Evolutionary conservation across 208 protist genomes (phyloP).

Genomic region (Trypanosoma theileri): DNA sequence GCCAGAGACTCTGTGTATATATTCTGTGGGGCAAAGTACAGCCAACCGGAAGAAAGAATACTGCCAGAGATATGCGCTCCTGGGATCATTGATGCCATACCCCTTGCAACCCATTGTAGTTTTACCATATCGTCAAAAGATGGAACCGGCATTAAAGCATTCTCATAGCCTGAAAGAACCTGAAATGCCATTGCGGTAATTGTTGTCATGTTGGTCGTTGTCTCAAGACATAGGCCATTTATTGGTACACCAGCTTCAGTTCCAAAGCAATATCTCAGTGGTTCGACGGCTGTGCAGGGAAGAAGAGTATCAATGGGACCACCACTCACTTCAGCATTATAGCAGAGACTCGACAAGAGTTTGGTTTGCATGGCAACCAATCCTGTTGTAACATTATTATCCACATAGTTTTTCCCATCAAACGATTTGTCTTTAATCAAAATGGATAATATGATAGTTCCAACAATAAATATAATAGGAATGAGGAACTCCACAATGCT

Average conservation of each 20-base stretch:
- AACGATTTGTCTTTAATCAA: constrained; percentile 2
- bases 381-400: not conserved
- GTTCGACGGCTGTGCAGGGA: constrained; percentile 29
- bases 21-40: constrained; percentile 51
- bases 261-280: constrained; percentile 3
- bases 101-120: constrained; percentile 48
- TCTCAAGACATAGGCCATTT: constrained; percentile 18
- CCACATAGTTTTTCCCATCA: constrained; percentile 4
- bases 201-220: not conserved
- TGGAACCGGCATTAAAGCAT: constrained; percentile 20
- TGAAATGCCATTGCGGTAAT: not conserved
- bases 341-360: constrained; percentile 15
- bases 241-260: constrained; percentile 3
- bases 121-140: constrained; percentile 54
- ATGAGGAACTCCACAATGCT: constrained; percentile 51
- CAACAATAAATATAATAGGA: constrained; percentile 66
- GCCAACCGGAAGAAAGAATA: constrained; percentile 31
- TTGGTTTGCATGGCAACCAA: not conserved
- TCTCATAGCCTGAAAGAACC: not conserved
- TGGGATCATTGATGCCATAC: constrained; percentile 1
- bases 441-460: constrained; percentile 36
- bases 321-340: constrained; percentile 8
- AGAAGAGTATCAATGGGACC: constrained; percentile 15
- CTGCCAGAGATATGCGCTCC: no score
- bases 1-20: constrained; percentile 36